Base-by-base conservation (phyloP, 2,329 filamentous ascomycete species). In the Colletotrichum camelliae region DNA sequence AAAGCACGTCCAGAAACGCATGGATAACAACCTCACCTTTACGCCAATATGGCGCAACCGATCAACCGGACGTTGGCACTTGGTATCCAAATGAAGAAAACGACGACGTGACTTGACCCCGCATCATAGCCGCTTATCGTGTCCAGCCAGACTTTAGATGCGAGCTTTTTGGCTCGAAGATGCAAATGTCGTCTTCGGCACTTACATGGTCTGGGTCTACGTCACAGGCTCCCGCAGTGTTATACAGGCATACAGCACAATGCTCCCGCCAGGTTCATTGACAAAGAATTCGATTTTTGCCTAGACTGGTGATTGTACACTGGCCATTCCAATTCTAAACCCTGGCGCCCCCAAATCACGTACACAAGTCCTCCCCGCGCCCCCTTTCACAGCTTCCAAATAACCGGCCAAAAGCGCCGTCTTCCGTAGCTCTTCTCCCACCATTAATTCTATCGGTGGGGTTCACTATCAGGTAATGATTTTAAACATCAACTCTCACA, bases 261-360 rank as follows among this genome's bases (percentile, higher is more conserved):
- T 52, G 12, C n/a, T 7, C 24, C 8, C 24, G 16, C 31, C 55
- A 16, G 33, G 7, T 61, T 69, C 70, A n/a, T 76, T 76, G 70
- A 76, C 58, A 69, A 74, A 76, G 29, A 76, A 76, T 66, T 58
- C 70, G 61, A 74, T 69, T 74, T 52, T 73, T 76, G 65, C 74
- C 74, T 74, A 76, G 74, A 69, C 74, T 74, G 74, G 74, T 76
- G 74, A 65, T 76, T 74, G 48, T 69, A 76, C 74, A 74, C 74
- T 73, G 48, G 70, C 70, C 74, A 27, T 76, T 48, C 74, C 70
- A 69, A 76, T 69, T 74, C 74, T 76, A 76, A 74, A 69, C 70
- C 74, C n/a, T 74, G 58, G 74, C 74, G 74, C 74, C 74, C 24
- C 70, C 60, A 57, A 76, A 74, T 76, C 74, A 76, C 69, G 60